Evolutionary conservation across 1,284 basidiomycete species (phyloP).

Genomic region (Pholiota adiposa): DNA sequence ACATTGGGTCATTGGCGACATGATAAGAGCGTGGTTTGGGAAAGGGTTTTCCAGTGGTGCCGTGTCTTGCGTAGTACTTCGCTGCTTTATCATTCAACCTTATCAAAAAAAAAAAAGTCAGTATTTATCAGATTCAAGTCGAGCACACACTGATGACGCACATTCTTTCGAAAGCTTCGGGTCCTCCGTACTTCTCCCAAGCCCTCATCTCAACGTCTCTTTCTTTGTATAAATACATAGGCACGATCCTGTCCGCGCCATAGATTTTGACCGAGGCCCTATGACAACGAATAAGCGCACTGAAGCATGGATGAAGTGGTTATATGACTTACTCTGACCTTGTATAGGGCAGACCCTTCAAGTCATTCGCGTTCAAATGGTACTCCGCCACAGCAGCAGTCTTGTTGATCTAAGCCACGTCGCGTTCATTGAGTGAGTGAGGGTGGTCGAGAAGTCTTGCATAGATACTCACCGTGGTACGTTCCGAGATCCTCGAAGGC

Average conservation of each 20-base stretch:
- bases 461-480: background rate
- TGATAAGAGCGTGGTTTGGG: background rate
- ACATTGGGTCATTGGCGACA: background rate
- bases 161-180: background rate
- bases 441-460: background rate
- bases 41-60: background rate
- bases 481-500: background rate
- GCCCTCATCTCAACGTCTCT: slow-evolving; percentile 6
- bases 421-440: background rate
- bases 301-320: background rate
- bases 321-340: background rate
- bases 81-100: background rate
- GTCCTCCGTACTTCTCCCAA: slow-evolving; percentile 7
- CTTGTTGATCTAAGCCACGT: background rate
- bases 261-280: background rate
- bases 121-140: too few species aligned
- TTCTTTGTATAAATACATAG: background rate
- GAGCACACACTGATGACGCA: background rate
- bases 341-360: background rate
- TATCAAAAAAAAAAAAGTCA: too few species aligned
- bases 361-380: background rate
- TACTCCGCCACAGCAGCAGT: background rate
- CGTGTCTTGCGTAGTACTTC: background rate
- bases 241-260: background rate
- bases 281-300: background rate